These are phyloP conservation scores for Acanthamoeba castellanii DNA, from an alignment of 208 protist genomes.

Conservation along the genomic window DNA sequence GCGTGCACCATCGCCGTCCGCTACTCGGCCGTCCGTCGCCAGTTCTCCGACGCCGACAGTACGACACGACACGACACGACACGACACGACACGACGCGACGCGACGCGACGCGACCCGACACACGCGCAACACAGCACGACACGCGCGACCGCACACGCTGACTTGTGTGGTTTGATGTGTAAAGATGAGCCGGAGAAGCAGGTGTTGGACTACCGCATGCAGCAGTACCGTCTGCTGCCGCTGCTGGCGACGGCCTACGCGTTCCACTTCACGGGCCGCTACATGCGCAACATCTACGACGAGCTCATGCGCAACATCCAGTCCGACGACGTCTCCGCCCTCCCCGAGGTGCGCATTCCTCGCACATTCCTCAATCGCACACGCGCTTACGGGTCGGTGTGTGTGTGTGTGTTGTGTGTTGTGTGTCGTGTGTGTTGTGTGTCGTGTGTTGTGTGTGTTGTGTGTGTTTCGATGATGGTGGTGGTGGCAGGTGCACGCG, in stretches of 20 bases:
- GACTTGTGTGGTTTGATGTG: too few species aligned
- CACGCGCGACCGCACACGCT: too few species aligned
- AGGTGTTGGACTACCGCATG: slow-evolving; percentile 74
- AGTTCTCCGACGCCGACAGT: slow-evolving; percentile 63
- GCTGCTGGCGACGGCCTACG: slow-evolving; percentile 58
- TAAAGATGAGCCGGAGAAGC: slow-evolving; percentile 13
- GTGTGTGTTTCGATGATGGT: too few species aligned
- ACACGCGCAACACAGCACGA: too few species aligned
- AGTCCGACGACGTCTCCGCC: neutral
- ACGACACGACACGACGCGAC: too few species aligned
- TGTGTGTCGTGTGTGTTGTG: neutral
- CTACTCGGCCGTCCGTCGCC: slow-evolving; percentile 81
- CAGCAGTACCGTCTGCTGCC: slow-evolving; percentile 72
- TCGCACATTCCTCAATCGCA: neutral
- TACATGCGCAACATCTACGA: slow-evolving; percentile 70
- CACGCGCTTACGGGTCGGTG: too few species aligned
- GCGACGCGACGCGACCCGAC: too few species aligned
- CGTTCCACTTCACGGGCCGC: slow-evolving; percentile 60
- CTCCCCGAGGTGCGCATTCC: slow-evolving; percentile 1
- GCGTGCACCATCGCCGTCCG: slow-evolving; percentile 82
- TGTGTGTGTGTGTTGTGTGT: neutral
- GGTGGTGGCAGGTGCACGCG: slow-evolving; percentile 26
- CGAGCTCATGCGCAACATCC: neutral
- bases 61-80: too few species aligned
- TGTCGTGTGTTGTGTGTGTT: neutral